Evolutionary conservation across 495 filamentous ascomycete species (phyloP), one percentile per base, ranked within the genome.

Genomic region (Annulohypoxylon stygium): DNA sequence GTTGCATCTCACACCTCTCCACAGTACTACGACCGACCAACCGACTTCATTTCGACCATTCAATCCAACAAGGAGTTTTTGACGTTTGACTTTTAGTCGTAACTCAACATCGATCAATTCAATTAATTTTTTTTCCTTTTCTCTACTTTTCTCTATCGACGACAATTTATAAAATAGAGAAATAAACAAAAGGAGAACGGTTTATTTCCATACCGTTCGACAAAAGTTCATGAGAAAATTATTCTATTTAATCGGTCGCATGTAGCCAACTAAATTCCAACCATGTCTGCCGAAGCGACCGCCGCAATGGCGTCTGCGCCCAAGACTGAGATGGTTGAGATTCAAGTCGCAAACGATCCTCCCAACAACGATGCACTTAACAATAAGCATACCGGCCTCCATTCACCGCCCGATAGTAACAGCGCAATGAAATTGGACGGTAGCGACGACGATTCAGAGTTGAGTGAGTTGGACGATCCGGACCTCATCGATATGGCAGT

Each of bases 401-500:
- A 85, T 67, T 87, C 85, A 65, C 85, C 84, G 51, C 84, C 84
- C 53, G 84, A 86, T 65, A 86, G 83, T 77, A 85, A 86, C 77
- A 80, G 78, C 77, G 83, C 83, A 57, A 79, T 82, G 79, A 85
- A 83, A 74, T 77, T 80, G 63, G 83, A 86, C 64, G 79, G 74
- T 55, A 86, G 83, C 78, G 75, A 76, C 25, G 75, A 76, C 18
- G 86, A 88, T 71, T 88, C 86, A 59, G 87, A 89, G 65, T 75
- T 89, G 48, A 88, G 86, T 80, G 87, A 89, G 47, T 78, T 89
- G 64, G 87, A 89, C 66, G 83, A 83, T 43, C 75, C 66, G 26
- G 68, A 70, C 25, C 55, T 74, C 12, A 41, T 69, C 64, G 81
- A 78, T 20, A 73, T 83, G 39, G 77, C 78, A 66, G 67, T 79